Percentiles rank a stretch among this genome's conserved stretches.
Evolutionary conservation across 192 early-diverging fungal genomes (phyloP).

Genomic region (Phlyctochytrium bullatum): DNA sequence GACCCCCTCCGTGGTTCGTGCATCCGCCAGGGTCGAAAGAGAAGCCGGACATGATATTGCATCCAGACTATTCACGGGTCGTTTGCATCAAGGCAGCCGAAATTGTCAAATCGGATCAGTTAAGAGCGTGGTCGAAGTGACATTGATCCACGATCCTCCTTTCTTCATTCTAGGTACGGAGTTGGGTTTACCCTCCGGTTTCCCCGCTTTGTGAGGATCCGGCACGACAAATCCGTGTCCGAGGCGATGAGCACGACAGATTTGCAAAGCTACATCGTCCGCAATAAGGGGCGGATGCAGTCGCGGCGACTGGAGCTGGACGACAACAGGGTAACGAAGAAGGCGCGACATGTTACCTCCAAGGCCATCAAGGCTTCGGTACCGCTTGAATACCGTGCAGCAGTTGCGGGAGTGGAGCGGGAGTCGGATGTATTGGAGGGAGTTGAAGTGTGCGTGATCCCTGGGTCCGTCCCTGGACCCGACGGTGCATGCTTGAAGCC

Average conservation of each 20-base stretch:
- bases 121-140: no score
- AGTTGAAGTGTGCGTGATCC: constrained; percentile 55
- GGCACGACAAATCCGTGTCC: constrained; percentile 59
- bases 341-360: constrained; percentile 5
- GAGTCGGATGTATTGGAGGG: constrained; percentile 59
- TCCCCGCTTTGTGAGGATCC: constrained; percentile 66
- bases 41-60: constrained; percentile 69
- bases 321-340: constrained; percentile 1
- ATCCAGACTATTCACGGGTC: constrained; percentile 59
- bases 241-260: constrained; percentile 25
- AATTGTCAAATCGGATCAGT: constrained; percentile 49
- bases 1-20: constrained; percentile 50
- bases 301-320: constrained; percentile 16
- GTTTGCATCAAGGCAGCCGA: constrained; percentile 68
- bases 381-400: constrained; percentile 29
- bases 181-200: constrained; percentile 72
- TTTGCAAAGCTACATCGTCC: constrained; percentile 27
- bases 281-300: constrained; percentile 38
- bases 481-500: constrained; percentile 45
- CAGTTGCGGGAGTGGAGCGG: constrained; percentile 39
- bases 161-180: constrained; percentile 51
- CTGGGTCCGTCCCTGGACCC: constrained; percentile 45
- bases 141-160: no score
- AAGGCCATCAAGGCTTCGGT: constrained; percentile 17
- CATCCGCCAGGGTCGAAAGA: constrained; percentile 57